phyloP scores from a whole-genome alignment of 495 filamentous ascomycete genomes.

The Trichoderma erinaceum region DNA sequence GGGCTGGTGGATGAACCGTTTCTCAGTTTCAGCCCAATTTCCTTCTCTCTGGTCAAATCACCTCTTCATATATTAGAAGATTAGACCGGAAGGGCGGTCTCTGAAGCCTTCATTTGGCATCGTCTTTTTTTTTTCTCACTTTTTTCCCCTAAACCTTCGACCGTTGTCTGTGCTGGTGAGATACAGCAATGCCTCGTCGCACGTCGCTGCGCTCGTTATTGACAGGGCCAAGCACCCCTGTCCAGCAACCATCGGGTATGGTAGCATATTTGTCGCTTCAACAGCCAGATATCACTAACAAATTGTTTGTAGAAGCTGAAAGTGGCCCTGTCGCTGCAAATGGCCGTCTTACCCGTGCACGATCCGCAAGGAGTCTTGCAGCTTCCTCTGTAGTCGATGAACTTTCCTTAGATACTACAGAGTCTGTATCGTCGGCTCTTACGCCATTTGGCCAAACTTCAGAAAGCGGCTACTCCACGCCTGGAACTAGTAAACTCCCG shows the following conservation, averaged over 20 bases:
- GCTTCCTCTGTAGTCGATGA: not conserved
- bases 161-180: not conserved
- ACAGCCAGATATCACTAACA: not conserved
- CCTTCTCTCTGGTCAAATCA: not conserved
- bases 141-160: not conserved
- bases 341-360: not conserved
- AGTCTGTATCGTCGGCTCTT: not conserved
- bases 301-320: not conserved
- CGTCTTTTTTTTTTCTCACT: not conserved
- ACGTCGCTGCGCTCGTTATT: not conserved
- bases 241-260: not conserved
- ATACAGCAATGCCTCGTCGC: not conserved
- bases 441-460: slow-evolving; percentile 28
- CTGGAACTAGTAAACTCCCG: slow-evolving; percentile 63
- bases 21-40: not conserved
- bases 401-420: not conserved
- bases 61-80: not conserved
- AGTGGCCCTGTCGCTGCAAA: not conserved
- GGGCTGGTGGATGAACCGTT: not conserved
- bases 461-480: slow-evolving; percentile 63
- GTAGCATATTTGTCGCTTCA: not conserved
- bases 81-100: no score
- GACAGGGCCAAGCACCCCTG: not conserved
- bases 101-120: not conserved
- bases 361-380: not conserved